phyloP scores from a whole-genome alignment of 768 basidiomycete genomes.

The Mycena indigotica region DNA sequence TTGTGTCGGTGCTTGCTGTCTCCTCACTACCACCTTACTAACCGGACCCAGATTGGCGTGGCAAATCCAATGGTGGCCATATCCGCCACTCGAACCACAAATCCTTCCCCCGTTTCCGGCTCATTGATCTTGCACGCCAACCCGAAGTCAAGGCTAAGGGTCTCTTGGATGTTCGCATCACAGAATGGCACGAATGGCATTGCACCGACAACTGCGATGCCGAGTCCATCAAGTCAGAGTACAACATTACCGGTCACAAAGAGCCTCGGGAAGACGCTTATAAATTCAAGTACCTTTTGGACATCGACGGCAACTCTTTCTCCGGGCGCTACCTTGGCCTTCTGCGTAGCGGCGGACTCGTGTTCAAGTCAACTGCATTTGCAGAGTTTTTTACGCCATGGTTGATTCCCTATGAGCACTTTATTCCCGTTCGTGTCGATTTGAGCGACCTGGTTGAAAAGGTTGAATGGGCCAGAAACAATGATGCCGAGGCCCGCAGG shows the following conservation, averaged over 20 bases:
- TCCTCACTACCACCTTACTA: background rate
- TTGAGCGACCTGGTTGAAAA: slow-evolving; percentile 9
- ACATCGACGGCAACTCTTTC: slow-evolving; percentile 24
- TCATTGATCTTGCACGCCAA: slow-evolving; percentile 13
- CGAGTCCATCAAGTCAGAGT: slow-evolving; percentile 6
- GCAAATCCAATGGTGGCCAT: slow-evolving; percentile 23
- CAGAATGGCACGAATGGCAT: slow-evolving; percentile 16
- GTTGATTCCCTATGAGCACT: slow-evolving; percentile 18
- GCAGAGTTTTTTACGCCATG: slow-evolving; percentile 18
- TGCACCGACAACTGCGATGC: slow-evolving; percentile 21
- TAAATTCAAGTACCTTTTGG: slow-evolving; percentile 19
- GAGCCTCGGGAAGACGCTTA: slow-evolving; percentile 21
- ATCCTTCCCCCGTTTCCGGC: slow-evolving; percentile 19
- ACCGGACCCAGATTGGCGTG: slow-evolving; percentile 19
- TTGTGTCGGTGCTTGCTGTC: slow-evolving; percentile 11
- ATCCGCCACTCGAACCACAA: slow-evolving; percentile 16
- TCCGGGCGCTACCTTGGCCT: slow-evolving; percentile 21
- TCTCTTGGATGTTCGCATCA: slow-evolving; percentile 17
- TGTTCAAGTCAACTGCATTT: slow-evolving; percentile 22
- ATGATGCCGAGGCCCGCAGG: slow-evolving; percentile 9
- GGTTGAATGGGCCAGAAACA: slow-evolving; percentile 11
- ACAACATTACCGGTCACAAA: slow-evolving; percentile 9
- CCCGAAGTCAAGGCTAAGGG: background rate
- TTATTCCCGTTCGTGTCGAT: slow-evolving; percentile 11
- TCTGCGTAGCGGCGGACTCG: slow-evolving; percentile 20